Evolutionary conservation across 306 rosid species (phyloP).

Genomic region (Fagus sylvatica): DNA sequence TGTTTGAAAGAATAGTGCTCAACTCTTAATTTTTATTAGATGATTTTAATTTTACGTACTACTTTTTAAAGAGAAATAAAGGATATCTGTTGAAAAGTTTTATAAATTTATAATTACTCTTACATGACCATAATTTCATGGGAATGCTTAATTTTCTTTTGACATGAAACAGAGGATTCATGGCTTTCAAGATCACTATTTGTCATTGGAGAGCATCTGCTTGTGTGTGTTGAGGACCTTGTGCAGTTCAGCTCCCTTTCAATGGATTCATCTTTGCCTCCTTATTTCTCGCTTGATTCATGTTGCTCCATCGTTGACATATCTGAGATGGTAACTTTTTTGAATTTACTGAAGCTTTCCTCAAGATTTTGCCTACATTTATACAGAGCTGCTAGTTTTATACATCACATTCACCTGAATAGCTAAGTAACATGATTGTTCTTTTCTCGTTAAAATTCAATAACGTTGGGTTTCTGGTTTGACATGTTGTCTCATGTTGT

Average conservation of each 20-base stretch:
- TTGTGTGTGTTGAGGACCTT: slow-evolving; percentile 78
- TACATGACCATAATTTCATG: background rate
- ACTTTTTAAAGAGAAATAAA: background rate
- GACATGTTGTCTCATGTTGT: background rate
- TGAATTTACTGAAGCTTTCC: background rate
- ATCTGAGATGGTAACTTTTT: slow-evolving; percentile 62
- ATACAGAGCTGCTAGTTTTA: background rate
- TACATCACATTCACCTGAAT: background rate
- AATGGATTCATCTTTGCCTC: slow-evolving; percentile 43
- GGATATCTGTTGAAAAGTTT: background rate
- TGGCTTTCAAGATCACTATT: slow-evolving; percentile 84
- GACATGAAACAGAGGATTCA: slow-evolving; percentile 48
- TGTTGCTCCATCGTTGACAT: slow-evolving; percentile 66
- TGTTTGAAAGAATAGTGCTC: background rate
- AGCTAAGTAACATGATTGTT: background rate
- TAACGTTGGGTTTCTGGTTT: background rate
- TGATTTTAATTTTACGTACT: background rate
- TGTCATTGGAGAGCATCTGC: slow-evolving; percentile 58
- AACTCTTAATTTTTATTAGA: background rate
- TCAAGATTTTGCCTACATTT: background rate
- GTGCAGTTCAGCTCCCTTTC: slow-evolving; percentile 57
- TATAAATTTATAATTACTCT: background rate
- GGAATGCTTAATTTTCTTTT: slow-evolving; percentile 3
- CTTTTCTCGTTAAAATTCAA: background rate
- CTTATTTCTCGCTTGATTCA: slow-evolving; percentile 70